phyloP scores from a whole-genome alignment of 2,329 filamentous ascomycete species.

The Pseudocercospora ulei region DNA sequence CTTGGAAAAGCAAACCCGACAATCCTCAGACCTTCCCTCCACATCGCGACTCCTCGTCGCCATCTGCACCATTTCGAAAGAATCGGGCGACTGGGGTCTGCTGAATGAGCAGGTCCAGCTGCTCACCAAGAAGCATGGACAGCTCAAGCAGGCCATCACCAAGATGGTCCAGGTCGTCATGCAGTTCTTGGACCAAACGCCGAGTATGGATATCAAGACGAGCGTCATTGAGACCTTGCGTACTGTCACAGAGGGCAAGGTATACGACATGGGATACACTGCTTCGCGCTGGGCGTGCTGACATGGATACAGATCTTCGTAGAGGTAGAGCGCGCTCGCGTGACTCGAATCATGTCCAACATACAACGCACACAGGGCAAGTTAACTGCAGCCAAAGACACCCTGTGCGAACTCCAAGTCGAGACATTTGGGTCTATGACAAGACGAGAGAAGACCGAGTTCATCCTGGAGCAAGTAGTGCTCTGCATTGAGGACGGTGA shows the following conservation, averaged over 20 bases:
- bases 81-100: constrained; percentile 83
- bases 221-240: constrained; percentile 88
- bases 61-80: constrained; percentile 90
- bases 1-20: constrained; percentile 93
- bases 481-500: constrained; percentile 93
- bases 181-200: constrained; percentile 77
- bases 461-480: constrained; percentile 88
- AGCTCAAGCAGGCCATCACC: constrained; percentile 97
- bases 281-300: constrained; percentile 7
- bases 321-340: constrained; percentile 90
- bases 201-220: constrained; percentile 76
- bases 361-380: constrained; percentile 97
- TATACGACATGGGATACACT: no score
- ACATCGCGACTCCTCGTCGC: constrained; percentile 79
- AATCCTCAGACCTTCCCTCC: constrained; percentile 91
- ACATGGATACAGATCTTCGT: constrained; percentile 66
- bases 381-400: constrained; percentile 78
- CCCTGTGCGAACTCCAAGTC: constrained; percentile 92
- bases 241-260: constrained; percentile 95
- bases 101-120: constrained; percentile 94
- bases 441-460: constrained; percentile 93
- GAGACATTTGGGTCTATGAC: constrained; percentile 99
- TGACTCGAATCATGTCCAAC: constrained; percentile 88
- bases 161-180: constrained; percentile 98
- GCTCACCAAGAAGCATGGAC: constrained; percentile 97